Base-by-base conservation (phyloP, 176 grass and related monocot species). In the Cenchrus americanus region DNA sequence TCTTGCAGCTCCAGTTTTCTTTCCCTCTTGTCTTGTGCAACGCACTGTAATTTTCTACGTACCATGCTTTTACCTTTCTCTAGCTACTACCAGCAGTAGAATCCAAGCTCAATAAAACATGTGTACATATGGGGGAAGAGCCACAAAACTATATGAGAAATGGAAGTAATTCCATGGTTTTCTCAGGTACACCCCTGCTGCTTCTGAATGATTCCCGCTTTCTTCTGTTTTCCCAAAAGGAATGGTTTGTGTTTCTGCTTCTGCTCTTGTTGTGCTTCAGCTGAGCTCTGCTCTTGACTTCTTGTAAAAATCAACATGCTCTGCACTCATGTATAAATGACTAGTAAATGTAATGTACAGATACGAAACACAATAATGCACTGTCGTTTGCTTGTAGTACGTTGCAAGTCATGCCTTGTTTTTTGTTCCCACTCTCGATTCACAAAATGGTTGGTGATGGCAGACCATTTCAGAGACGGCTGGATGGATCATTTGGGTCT, bases 161-260 rank as follows among this genome's bases (percentile, higher is more conserved):
- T 80, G 92, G 92, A 91, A 86, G 82, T 68, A 88, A 94, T 80
- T 91, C 82, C 88, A 88, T 81, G 76, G 23, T 86, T 52, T 71
- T 32, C 52, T 59, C 22, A 11, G 12, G n/a, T 21, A 53, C 48
- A 74, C 32, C 32, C 26, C 47, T 24, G 24, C 23, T 46, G n/a
- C n/a, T 48, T 6, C 58, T 61, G 58, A 24, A 24, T 61, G 58
- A 61, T 50, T 72, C 23, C 23, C 32, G 17, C 14, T 53, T 0
- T 18, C 42, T 75, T 83, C 21, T 22, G 19, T 59, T 15, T 55
- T 44, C 43, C 0, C 3, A 21, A 5, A 21, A 2, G 21, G 9
- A 3, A 1, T 17, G 13, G 10, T 75, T 65, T 73, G 14, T 66
- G 32, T 3, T 14, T 27, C 30, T 59, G 46, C 30, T 18, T 5